Evolutionary conservation across 495 filamentous ascomycete species (phyloP), one percentile per base, ranked within the genome.

Genomic region (Aspergillus ostianus): DNA sequence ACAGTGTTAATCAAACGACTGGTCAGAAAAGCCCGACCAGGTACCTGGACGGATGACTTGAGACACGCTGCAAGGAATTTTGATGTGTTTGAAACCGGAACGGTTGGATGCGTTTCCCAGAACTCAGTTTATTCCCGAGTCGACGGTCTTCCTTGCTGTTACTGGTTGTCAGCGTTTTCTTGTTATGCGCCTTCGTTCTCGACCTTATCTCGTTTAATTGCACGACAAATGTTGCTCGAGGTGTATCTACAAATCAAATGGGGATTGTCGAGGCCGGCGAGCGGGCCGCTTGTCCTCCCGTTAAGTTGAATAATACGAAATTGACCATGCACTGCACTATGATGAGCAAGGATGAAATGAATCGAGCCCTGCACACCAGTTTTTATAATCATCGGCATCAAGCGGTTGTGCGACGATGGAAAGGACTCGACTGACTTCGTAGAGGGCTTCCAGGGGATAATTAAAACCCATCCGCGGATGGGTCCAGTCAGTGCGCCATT

Each of bases 31-130:
- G 15, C 29, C 29, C 41, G 26, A 53, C 9, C 32, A 48, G 27
- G 57, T 51, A 36, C 21, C 6, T n/a, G 7, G 56, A 50, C 46
- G 21, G 30, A 55, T 46, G 53, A 26, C 12, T 19, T 64, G 62
- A 63, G 55, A 66, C 67, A 48, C 29, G 51, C 64, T 69, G 67
- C 67, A 67, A 70, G 62, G 67, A 57, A 63, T 41, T 54, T 57
- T 18, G 56, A 62, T 56, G 55, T 51, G 56, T 61, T 47, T 64
- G 64, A 66, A 62, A 69, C 59, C 57, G 56, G 57, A 30, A 57
- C 58, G 51, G 58, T 46, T 51, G 59, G 53, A 46, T 26, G 47
- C 20, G 54, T 23, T 55, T 54, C 44, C 60, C 32, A 26, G 19
- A 59, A 57, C 29, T 55, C 52, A 63, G 64, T 29, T 46, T 46